phyloP scores from a whole-genome alignment of 345 rosid genomes.

The Trapa incisa region DNA sequence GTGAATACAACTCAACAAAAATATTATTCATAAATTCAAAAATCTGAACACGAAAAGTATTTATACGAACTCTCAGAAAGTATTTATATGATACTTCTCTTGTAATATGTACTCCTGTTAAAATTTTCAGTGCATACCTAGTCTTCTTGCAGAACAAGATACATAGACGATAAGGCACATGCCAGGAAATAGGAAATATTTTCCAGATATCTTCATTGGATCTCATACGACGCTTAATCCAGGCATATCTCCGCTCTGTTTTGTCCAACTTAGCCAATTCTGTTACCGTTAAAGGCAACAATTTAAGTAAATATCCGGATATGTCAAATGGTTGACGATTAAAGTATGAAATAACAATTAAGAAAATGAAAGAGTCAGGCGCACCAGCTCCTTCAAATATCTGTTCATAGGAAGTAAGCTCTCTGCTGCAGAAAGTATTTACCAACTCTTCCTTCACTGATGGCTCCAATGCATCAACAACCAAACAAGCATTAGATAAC shows the following conservation, averaged over 20 bases:
- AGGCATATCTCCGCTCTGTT: slow-evolving; percentile 89
- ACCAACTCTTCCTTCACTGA: slow-evolving; percentile 98
- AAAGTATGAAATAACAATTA: slow-evolving; percentile 9
- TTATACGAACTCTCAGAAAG: background rate
- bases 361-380: slow-evolving; percentile 14
- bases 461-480: slow-evolving; percentile 95
- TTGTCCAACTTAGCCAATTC: slow-evolving; percentile 96
- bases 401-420: slow-evolving; percentile 94
- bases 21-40: background rate
- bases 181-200: slow-evolving; percentile 92
- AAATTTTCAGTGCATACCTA: slow-evolving; percentile 31
- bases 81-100: background rate
- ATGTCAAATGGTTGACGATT: background rate
- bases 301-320: background rate
- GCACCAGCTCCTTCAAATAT: slow-evolving; percentile 99
- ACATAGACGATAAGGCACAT: slow-evolving; percentile 85
- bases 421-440: slow-evolving; percentile 92
- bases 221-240: slow-evolving; percentile 94
- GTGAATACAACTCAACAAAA: background rate
- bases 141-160: slow-evolving; percentile 96
- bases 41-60: background rate
- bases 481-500: slow-evolving; percentile 91
- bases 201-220: slow-evolving; percentile 97
- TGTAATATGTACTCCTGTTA: background rate
- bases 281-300: slow-evolving; percentile 13